Evolutionary conservation across 2,329 filamentous ascomycete species (phyloP).

Genomic region (Penicillium hesseltinei): DNA sequence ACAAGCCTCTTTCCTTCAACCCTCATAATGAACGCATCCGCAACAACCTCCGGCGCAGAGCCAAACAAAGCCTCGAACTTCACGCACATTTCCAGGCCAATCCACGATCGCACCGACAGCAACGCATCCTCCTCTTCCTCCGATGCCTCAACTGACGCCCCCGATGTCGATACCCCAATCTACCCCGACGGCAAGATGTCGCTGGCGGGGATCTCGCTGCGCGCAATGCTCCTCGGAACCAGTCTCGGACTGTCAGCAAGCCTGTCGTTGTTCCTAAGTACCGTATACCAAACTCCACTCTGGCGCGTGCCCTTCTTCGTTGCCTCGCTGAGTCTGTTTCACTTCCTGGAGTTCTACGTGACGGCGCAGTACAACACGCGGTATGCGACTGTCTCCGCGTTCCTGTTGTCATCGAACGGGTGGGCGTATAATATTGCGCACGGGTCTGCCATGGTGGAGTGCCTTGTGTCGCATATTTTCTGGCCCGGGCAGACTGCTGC

Average conservation of each 20-base stretch:
- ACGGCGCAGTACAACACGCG: constrained; percentile 81
- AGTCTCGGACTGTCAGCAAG: constrained; percentile 38
- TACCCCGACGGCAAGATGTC: constrained; percentile 43
- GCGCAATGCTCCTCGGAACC: constrained; percentile 46
- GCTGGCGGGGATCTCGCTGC: constrained; percentile 45
- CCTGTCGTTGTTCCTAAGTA: constrained; percentile 30
- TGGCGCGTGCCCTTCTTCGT: constrained; percentile 60
- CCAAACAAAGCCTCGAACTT: background rate
- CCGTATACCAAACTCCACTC: constrained; percentile 38
- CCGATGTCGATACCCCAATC: constrained; percentile 30
- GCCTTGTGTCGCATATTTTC: constrained; percentile 45
- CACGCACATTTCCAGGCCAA: background rate
- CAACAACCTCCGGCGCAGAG: constrained; percentile 17
- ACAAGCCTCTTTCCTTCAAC: background rate
- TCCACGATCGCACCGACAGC: constrained; percentile 3
- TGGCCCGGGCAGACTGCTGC: constrained; percentile 18
- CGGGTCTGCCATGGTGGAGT: constrained; percentile 69
- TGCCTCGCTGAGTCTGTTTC: constrained; percentile 70
- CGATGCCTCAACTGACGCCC: constrained; percentile 6
- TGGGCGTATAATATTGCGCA: constrained; percentile 82
- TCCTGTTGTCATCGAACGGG: constrained; percentile 83
- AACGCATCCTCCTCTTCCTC: constrained; percentile 9
- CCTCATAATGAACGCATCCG: background rate
- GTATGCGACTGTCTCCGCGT: constrained; percentile 69
- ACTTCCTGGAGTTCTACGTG: constrained; percentile 94